These are phyloP conservation scores for Ophiosphaerella herpotricha DNA, from an alignment of 2,329 filamentous ascomycete species.

Conservation along the genomic window DNA sequence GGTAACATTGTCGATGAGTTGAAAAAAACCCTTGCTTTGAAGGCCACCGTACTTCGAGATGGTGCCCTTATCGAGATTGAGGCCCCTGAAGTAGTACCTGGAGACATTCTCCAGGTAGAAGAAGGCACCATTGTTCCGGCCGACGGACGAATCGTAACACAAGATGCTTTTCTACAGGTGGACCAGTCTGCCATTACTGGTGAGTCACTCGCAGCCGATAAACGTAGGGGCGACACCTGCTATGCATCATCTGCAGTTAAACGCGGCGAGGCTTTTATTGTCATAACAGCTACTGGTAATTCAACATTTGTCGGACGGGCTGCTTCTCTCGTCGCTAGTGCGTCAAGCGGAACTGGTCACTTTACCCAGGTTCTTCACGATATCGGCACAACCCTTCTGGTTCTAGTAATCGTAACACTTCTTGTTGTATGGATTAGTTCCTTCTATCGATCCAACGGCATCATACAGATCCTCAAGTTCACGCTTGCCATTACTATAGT, in stretches of 20 bases:
- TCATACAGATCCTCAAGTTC: constrained; percentile 79
- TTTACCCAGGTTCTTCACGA: constrained; percentile 90
- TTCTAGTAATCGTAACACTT: constrained; percentile 80
- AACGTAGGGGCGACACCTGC: constrained; percentile 78
- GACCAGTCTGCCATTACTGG: constrained; percentile 92
- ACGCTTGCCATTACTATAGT: constrained; percentile 89
- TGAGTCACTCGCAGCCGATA: constrained; percentile 89
- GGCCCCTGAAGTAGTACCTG: constrained; percentile 82
- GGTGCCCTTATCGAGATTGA: constrained; percentile 77
- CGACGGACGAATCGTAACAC: constrained; percentile 83
- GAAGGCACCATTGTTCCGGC: constrained; percentile 91
- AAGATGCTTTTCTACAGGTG: constrained; percentile 83
- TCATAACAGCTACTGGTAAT: constrained; percentile 84
- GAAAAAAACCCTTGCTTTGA: constrained; percentile 87
- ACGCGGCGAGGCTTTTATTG: constrained; percentile 83
- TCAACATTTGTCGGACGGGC: constrained; percentile 89
- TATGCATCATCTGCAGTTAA: constrained; percentile 89
- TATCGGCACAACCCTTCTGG: constrained; percentile 79
- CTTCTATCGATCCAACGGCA: constrained; percentile 84
- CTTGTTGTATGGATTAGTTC: constrained; percentile 83
- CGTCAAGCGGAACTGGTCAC: constrained; percentile 75
- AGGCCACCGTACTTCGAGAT: constrained; percentile 85
- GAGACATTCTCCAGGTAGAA: constrained; percentile 87
- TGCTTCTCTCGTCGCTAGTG: constrained; percentile 81
- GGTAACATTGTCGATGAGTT: constrained; percentile 88